phyloP scores from a whole-genome alignment of 2,329 filamentous ascomycete genomes.

The Leptographium galeiforme region DNA sequence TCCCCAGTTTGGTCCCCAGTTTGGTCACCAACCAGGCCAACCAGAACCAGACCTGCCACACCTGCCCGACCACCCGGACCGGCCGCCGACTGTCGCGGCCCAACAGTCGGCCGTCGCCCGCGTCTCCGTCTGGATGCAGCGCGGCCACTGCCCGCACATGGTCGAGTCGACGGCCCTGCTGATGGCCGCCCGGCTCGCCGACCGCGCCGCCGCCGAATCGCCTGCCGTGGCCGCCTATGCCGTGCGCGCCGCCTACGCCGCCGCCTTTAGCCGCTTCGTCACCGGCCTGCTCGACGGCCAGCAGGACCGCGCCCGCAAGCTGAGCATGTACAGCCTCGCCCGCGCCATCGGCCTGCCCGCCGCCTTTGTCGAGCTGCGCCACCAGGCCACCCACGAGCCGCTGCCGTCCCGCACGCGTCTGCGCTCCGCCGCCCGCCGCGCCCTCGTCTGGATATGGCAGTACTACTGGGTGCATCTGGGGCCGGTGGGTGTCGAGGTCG shows the following conservation, averaged over 20 bases:
- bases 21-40: too few species aligned
- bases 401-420: conserved; percentile 64
- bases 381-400: conserved; percentile 83
- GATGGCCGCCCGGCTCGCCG: conserved; percentile 19
- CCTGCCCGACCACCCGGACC: not conserved
- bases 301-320: conserved; percentile 52
- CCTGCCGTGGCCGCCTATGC: conserved; percentile 32
- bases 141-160: conserved; percentile 63
- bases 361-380: conserved; percentile 76
- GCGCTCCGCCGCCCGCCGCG: conserved; percentile 53
- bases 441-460: conserved; percentile 74
- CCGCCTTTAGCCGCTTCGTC: conserved; percentile 69
- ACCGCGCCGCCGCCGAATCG: not conserved
- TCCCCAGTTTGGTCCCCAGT: too few species aligned
- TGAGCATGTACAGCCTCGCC: conserved; percentile 60
- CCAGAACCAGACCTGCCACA: too few species aligned
- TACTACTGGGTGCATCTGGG: conserved; percentile 62
- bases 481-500: not conserved
- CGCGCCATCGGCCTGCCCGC: conserved; percentile 56
- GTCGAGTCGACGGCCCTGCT: conserved; percentile 68
- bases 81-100: conserved; percentile 9
- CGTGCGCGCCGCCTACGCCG: conserved; percentile 55
- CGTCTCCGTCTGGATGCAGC: conserved; percentile 56
- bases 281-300: conserved; percentile 67
- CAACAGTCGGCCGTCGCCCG: conserved; percentile 38